Evolutionary conservation across 2,329 filamentous ascomycete genomes (phyloP).

Genomic region (Tolypocladium pustulatum): DNA sequence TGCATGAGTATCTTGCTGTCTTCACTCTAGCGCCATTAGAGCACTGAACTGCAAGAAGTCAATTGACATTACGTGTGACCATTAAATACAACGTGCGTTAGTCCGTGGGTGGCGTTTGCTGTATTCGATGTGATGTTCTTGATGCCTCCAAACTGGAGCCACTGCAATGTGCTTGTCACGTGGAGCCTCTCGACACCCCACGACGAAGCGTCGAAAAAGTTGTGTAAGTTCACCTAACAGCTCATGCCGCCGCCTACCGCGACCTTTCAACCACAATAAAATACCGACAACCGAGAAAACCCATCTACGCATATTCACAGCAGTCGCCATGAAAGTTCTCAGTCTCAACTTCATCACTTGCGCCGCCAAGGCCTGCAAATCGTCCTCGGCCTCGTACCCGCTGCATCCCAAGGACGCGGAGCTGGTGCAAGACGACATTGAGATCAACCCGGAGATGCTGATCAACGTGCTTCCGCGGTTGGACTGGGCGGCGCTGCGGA

Average conservation of each 20-base stretch:
- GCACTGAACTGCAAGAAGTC: background rate
- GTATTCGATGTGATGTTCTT: background rate
- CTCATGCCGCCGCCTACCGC: background rate
- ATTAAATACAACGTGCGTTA: background rate
- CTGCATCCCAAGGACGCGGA: conserved; percentile 89
- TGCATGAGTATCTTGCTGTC: background rate
- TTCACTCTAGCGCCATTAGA: background rate
- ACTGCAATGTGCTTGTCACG: conserved; percentile 3
- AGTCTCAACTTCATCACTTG: conserved; percentile 96
- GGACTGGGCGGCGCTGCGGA: conserved; percentile 75
- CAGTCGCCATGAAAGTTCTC: conserved; percentile 69
- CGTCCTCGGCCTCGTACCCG: conserved; percentile 68
- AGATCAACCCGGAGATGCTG: conserved; percentile 71
- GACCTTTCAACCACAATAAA: background rate
- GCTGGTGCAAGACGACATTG: conserved; percentile 76
- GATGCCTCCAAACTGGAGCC: background rate
- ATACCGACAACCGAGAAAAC: background rate
- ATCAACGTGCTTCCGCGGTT: conserved; percentile 77
- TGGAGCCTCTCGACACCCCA: conserved; percentile 1
- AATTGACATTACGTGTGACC: background rate
- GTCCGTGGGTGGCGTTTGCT: background rate
- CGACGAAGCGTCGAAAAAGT: conserved; percentile 15
- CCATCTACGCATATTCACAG: background rate
- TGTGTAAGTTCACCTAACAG: conserved; percentile 14
- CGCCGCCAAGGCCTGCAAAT: conserved; percentile 90